Evolutionary conservation across 176 grass and related monocot genomes (phyloP), one percentile per base, ranked within the genome.

Genomic region (Melocanna baccifera): DNA sequence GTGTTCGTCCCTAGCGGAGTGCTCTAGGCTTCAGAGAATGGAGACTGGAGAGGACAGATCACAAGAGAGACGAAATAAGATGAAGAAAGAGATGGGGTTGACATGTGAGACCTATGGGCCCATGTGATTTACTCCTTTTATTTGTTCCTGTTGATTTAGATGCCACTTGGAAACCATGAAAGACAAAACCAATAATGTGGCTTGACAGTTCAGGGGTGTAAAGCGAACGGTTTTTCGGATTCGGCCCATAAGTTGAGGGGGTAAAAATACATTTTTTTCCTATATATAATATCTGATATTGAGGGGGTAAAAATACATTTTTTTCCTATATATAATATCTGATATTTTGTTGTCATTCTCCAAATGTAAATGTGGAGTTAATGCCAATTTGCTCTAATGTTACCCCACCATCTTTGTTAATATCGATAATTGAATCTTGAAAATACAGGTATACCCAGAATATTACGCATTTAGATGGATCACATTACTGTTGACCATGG

Each of bases 381-480:
- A 30, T 67, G 34, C 20, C 20, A 81, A n/a, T 70, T 68, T 51
- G 18, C 51, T 67, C 19, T 65, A 29, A 73, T 79, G 39, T 34
- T 25, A 87, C 12, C 13, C 10, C 20, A 18, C 2, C 1, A 57
- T 30, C 45, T 12, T 68, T 69, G 12, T 71, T 45, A 1, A 69
- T 76, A 36, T 63, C 62, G 48, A 81, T 80, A 14, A 26, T 48
- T 75, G 50, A 52, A 11, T 86, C 16, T 59, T 86, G 25, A 77
- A 46, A 67, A 53, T 90, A 48, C 81, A 98, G 96, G 88, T 98
- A 34, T 95, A 92, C 71, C 91, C 93, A 51, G 93, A 94, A 80
- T 95, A 95, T 81, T 98, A 98, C 87, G 96, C 91, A n/a, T 95
- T 98, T 82, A 87, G 96, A 87, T 98, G 96, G 96, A 92, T 98